Conservation (phyloP, 2,329 filamentous ascomycete genomes). For the Penicillium rolfsii region DNA sequence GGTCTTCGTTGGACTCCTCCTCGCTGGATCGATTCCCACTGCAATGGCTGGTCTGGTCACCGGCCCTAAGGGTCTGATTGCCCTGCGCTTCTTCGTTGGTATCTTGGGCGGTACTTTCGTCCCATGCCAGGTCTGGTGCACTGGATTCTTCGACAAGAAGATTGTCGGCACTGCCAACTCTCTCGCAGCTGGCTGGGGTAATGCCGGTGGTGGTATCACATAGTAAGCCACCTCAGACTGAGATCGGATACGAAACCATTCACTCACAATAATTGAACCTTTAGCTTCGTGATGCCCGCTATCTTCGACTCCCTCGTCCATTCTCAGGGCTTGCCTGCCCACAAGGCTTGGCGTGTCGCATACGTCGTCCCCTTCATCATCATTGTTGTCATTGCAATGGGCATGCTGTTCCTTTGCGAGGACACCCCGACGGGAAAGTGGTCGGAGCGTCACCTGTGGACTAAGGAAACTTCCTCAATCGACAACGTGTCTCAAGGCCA, state of each 20-base stretch:
- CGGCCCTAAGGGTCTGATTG: conserved; percentile 58
- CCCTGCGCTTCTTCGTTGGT: conserved; percentile 49
- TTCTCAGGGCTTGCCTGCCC: conserved; percentile 61
- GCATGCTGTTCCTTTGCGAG: conserved; percentile 72
- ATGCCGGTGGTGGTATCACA: conserved; percentile 85
- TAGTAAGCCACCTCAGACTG: conserved; percentile 53
- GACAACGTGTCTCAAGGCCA: conserved; percentile 29
- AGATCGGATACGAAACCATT: neutral
- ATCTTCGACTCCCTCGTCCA: conserved; percentile 76
- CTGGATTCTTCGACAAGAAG: conserved; percentile 91
- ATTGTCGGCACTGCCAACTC: conserved; percentile 88
- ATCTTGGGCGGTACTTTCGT: conserved; percentile 51
- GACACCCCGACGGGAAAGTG: conserved; percentile 84
- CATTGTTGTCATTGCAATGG: conserved; percentile 67
- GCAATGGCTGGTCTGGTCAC: conserved; percentile 78
- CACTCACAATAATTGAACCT: conserved; percentile 3
- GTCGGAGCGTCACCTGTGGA: conserved; percentile 68
- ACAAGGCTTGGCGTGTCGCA: conserved; percentile 79
- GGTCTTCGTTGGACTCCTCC: conserved; percentile 77
- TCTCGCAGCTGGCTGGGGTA: conserved; percentile 81
- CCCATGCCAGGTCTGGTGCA: conserved; percentile 85
- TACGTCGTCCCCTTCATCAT: conserved; percentile 84
- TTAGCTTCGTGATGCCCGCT: conserved; percentile 83
- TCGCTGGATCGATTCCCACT: conserved; percentile 77
- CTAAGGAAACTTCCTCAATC: conserved; percentile 46